phyloP scores from a whole-genome alignment of 2,329 filamentous ascomycete genomes.

The Diaporthe helianthi region DNA sequence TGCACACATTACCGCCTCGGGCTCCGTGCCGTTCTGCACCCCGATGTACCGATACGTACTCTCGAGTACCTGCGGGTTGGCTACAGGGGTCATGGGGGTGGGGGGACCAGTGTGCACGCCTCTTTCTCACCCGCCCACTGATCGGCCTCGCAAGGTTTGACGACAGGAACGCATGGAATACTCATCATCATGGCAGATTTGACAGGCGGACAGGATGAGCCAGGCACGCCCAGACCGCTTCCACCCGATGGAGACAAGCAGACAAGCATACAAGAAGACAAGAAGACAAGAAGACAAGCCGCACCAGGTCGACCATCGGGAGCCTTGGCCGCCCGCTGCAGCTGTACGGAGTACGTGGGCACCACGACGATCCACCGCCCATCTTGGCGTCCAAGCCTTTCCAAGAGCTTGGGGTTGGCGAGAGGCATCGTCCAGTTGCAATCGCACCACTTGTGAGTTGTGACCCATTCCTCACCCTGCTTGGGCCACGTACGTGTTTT shows the following conservation, averaged over 20 bases:
- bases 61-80: slow-evolving; percentile 2
- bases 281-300: slow-evolving; percentile 18
- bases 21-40: slow-evolving; percentile 22
- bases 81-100: too few relatives aligned
- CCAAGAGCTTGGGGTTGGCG: slow-evolving; percentile 13
- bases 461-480: neutral
- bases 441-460: slow-evolving; percentile 8
- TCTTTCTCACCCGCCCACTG: neutral
- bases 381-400: slow-evolving; percentile 18
- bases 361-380: neutral
- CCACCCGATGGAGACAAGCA: slow-evolving; percentile 13
- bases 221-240: slow-evolving; percentile 16
- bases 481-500: slow-evolving; percentile 12
- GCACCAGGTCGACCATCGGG: neutral
- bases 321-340: slow-evolving; percentile 9
- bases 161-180: slow-evolving; percentile 21
- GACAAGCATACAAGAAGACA: slow-evolving; percentile 18
- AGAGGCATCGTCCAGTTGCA: slow-evolving; percentile 1
- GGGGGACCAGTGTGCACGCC: neutral
- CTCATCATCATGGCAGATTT: slow-evolving; percentile 15
- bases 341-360: slow-evolving; percentile 17
- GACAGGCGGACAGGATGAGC: slow-evolving; percentile 2
- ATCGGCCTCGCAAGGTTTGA: slow-evolving; percentile 21
- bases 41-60: slow-evolving; percentile 28
- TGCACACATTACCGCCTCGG: slow-evolving; percentile 16